These are phyloP conservation scores for Phytophthora chlamydospora DNA, from an alignment of 352 stramenopile species.

Conservation along the genomic window DNA sequence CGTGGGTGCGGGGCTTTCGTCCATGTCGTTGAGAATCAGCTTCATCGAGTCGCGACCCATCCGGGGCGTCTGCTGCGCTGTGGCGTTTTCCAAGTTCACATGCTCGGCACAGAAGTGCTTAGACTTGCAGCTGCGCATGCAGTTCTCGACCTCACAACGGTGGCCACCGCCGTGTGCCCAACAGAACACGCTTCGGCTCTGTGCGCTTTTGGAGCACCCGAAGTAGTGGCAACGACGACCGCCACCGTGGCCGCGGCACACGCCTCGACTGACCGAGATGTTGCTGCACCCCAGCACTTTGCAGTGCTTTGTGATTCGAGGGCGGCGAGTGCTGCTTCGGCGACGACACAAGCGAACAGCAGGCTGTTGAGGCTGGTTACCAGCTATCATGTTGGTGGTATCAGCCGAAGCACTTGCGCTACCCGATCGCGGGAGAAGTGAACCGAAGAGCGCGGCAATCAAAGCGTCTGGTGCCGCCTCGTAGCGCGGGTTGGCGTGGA, in stretches of 20 bases:
- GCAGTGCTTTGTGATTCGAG: constrained; percentile 49
- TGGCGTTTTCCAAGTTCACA: not conserved
- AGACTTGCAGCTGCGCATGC: constrained; percentile 51
- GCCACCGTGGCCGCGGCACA: constrained; percentile 59
- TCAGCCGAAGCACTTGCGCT: constrained; percentile 13
- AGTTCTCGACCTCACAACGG: constrained; percentile 49
- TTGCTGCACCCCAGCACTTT: constrained; percentile 49
- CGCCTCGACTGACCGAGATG: constrained; percentile 48
- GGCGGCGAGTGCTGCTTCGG: constrained; percentile 23
- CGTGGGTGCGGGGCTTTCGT: not conserved
- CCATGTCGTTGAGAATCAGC: not conserved
- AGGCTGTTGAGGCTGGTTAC: constrained; percentile 2
- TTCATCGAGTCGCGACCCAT: no score
- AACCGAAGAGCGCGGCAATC: constrained; percentile 3
- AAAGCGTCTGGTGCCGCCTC: constrained; percentile 5
- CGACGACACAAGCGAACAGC: constrained; percentile 18
- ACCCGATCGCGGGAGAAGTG: not conserved
- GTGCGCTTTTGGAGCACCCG: constrained; percentile 47
- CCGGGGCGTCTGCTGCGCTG: no score
- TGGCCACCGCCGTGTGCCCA: constrained; percentile 22
- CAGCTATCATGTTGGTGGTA: not conserved
- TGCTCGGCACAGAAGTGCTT: constrained; percentile 25
- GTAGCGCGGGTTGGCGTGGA: constrained; percentile 10
- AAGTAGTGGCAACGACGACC: constrained; percentile 46
- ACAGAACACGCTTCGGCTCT: constrained; percentile 52